phyloP scores from a whole-genome alignment of 768 basidiomycete genomes.

The Amylocystis lapponica region DNA sequence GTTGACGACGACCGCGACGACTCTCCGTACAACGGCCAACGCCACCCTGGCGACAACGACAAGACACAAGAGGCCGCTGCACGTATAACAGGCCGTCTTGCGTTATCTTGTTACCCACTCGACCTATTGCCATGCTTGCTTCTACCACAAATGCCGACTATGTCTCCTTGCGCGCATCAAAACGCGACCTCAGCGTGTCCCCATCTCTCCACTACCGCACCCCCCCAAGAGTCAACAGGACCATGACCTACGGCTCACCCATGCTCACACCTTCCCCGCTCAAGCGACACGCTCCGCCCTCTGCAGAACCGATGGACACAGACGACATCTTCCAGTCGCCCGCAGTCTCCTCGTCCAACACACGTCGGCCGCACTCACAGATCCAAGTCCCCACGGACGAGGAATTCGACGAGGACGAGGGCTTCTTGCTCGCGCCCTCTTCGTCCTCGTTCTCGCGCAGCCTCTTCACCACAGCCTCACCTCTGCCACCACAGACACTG shows the following conservation, averaged over 20 bases:
- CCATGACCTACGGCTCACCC: conserved; percentile 43
- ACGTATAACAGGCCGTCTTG: conserved; percentile 5
- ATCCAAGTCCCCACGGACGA: conserved; percentile 29
- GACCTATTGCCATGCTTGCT: conserved; percentile 20
- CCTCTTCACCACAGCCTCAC: conserved; percentile 38
- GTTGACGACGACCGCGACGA: conserved; percentile 9
- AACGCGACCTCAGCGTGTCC: conserved; percentile 28
- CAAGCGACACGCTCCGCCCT: conserved; percentile 38
- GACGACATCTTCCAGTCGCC: conserved; percentile 49
- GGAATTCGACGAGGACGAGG: conserved; percentile 40
- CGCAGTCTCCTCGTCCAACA: conserved; percentile 23
- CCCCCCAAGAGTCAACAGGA: conserved; percentile 26
- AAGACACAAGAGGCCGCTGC: not conserved
- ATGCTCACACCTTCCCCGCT: conserved; percentile 65
- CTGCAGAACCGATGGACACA: conserved; percentile 29
- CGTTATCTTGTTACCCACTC: conserved; percentile 18
- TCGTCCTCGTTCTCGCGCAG: conserved; percentile 26
- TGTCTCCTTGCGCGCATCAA: conserved; percentile 27
- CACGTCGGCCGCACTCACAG: conserved; percentile 8
- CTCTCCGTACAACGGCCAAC: not conserved
- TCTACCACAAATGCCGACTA: conserved; percentile 31
- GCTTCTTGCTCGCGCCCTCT: conserved; percentile 50
- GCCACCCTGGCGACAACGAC: not conserved
- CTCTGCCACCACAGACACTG: conserved; percentile 53
- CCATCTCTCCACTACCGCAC: conserved; percentile 26